phyloP scores from a whole-genome alignment of 352 stramenopile species.

The Globisporangium okanoganense region DNA sequence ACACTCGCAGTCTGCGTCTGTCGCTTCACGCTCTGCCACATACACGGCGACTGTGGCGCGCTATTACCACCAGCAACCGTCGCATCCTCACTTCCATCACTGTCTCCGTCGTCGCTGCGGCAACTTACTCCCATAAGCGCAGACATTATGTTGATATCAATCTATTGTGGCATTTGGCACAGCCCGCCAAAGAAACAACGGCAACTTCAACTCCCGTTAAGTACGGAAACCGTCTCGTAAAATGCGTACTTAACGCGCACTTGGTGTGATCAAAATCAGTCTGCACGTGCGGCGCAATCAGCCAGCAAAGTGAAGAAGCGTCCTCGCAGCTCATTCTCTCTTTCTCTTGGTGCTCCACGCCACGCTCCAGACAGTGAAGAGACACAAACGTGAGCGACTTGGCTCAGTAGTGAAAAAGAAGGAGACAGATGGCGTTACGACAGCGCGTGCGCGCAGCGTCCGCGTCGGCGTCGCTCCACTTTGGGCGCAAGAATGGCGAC shows the following conservation, averaged over 20 bases:
- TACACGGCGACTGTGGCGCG: slow-evolving; percentile 28
- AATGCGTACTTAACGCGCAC: neutral
- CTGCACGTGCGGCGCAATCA: slow-evolving; percentile 2
- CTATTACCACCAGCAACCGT: slow-evolving; percentile 26
- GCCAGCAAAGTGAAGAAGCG: neutral
- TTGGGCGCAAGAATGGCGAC: slow-evolving; percentile 45
- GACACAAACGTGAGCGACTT: neutral
- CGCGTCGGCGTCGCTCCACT: slow-evolving; percentile 44
- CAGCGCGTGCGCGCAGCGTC: slow-evolving; percentile 41
- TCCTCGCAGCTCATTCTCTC: neutral
- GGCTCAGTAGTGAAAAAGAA: neutral
- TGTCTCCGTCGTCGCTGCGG: slow-evolving; percentile 22
- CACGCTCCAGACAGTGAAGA: neutral
- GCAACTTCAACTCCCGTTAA: slow-evolving; percentile 22
- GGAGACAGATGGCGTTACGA: slow-evolving; percentile 28
- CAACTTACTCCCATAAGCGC: neutral
- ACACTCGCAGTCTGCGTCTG: neutral
- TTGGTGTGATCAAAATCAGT: slow-evolving; percentile 2
- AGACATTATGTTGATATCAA: neutral
- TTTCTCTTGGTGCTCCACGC: neutral
- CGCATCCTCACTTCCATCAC: slow-evolving; percentile 25
- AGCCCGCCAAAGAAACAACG: neutral
- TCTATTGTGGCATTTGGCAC: neutral
- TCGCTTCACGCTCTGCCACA: slow-evolving; percentile 12
- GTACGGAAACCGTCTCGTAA: neutral